Base-by-base conservation (phyloP, 495 filamentous ascomycete genomes). In the Penicillium nucicola region DNA sequence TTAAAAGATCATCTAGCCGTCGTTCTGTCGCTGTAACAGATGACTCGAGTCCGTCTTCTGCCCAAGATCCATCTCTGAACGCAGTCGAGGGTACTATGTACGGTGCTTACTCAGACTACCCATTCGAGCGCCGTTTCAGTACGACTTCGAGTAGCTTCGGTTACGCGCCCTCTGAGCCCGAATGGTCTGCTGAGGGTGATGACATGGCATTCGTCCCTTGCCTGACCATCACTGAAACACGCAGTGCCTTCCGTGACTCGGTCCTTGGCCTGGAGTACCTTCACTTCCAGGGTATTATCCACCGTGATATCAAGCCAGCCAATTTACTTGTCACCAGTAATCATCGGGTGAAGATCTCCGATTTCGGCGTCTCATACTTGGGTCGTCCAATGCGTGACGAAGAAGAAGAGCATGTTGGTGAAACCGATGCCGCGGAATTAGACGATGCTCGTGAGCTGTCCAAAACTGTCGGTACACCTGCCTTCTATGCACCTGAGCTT, bases 271-370 rank as follows among this genome's bases (percentile, higher is more conserved):
- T 99, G 20, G 95, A 97, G 61, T 97, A 96, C 63, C 78, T 99
- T 5, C 93, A 99, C 58, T 97, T 90, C 59, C 89, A 97, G 69
- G 91, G 91, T 25, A 92, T 99, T 36, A 90, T 97, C 36, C 93
- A 99, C 64, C 88, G 93, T 25, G 93, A 99, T 64, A 99, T 99
- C 72, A 99, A 99, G 66, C 93, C 93, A 0, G 91, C 92, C n/a
- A 99, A 99, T 66, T 78, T 99, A 5, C 77, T 99, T 7, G 87
- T 90, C 72, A 95, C 90, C 5, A 80, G 77, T 48, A 86, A 90
- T 56, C 82, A 90, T 59, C 83, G 87, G 11, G 88, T 96, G 54
- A 99, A 97, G 75, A 99, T 99, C 40, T 97, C 93, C n/a, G 93
- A 99, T 63, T 99, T 99, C 71, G 93, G 93, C 23, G 93, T 99